Evolutionary conservation across 345 rosid species (phyloP), one percentile per base, ranked within the genome.

Genomic region (Microthlaspi erraticum): DNA sequence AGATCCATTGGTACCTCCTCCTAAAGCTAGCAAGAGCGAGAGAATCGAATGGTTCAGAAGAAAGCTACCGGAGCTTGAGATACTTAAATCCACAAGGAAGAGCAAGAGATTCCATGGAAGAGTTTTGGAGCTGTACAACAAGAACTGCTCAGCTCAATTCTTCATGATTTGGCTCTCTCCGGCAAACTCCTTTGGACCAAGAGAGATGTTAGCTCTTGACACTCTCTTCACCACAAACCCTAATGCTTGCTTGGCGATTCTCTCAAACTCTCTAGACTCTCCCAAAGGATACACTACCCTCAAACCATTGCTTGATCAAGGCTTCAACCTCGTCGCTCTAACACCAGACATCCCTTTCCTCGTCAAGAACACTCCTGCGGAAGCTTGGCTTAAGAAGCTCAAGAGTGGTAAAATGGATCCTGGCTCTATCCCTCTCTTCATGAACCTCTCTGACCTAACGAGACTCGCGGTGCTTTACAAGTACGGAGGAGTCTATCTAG

Each of bases 121-220:
- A 26, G 81, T 81, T 68, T n/a, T 54, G 39, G 81, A 82, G 45
- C 80, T 87, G 42, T 77, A 76, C 68, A 69, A 68, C 79, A 53
- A 74, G 12, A 60, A 80, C 1, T 89, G 94, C 44, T 70, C 75
- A 0, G 78, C 81, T 41, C 83, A 77, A 62, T 84, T 87, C 77
- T 89, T 81, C 77, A 86, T 87, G 98, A 80, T 85, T 26, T 92
- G 92, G 94, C 84, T 89, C 56, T 85, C 98, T 9, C 78, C 86
- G 0, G 86, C 80, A 3, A 48, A 59, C 1, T 70, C 84, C 4
- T 87, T 86, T 18, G 84, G 86, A 31, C 77, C 84, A 38, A 85
- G 88, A 60, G 92, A 92, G 68, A 72, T 85, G 73, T 46, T 87
- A 71, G 84, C 88, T 1, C 53, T 82, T 5, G 90, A 84, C 33